Conservation (phyloP, 2,329 filamentous ascomycete genomes). For the Fusarium robinianum region DNA sequence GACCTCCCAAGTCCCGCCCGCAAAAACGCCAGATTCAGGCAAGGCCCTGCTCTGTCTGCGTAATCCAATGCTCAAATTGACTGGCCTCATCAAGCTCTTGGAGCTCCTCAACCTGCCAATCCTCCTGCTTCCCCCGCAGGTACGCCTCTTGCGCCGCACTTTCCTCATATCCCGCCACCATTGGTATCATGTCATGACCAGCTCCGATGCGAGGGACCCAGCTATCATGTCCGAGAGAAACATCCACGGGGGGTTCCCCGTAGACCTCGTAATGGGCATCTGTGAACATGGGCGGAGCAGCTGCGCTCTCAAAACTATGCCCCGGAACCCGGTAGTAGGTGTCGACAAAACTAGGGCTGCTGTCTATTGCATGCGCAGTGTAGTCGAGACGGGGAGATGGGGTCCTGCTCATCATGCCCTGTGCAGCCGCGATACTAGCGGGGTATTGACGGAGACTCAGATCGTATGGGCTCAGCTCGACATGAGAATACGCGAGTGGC, state of each 20-base stretch:
- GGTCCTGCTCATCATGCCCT: slow-evolving; percentile 23
- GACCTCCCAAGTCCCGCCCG: slow-evolving; percentile 1
- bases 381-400: slow-evolving; percentile 30
- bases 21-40: slow-evolving; percentile 12
- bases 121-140: slow-evolving; percentile 40
- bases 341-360: slow-evolving; percentile 6
- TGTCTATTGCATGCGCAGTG: slow-evolving; percentile 10
- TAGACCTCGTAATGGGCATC: slow-evolving; percentile 16
- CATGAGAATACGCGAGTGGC: slow-evolving; percentile 17
- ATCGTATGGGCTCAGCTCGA: slow-evolving; percentile 21
- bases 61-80: slow-evolving; percentile 42
- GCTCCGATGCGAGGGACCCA: slow-evolving; percentile 16
- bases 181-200: slow-evolving; percentile 13
- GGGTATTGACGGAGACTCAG: slow-evolving; percentile 17
- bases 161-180: slow-evolving; percentile 17
- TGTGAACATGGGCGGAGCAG: slow-evolving; percentile 11
- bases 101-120: slow-evolving; percentile 44
- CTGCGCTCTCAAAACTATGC: slow-evolving; percentile 11
- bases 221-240: slow-evolving; percentile 16
- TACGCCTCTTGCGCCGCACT: slow-evolving; percentile 35
- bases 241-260: slow-evolving; percentile 13
- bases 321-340: slow-evolving; percentile 16
- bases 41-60: slow-evolving; percentile 33
- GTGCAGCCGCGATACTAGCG: slow-evolving; percentile 6
- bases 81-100: slow-evolving; percentile 39